Conservation (phyloP, 495 filamentous ascomycete species). For the Penicillium steckii region DNA sequence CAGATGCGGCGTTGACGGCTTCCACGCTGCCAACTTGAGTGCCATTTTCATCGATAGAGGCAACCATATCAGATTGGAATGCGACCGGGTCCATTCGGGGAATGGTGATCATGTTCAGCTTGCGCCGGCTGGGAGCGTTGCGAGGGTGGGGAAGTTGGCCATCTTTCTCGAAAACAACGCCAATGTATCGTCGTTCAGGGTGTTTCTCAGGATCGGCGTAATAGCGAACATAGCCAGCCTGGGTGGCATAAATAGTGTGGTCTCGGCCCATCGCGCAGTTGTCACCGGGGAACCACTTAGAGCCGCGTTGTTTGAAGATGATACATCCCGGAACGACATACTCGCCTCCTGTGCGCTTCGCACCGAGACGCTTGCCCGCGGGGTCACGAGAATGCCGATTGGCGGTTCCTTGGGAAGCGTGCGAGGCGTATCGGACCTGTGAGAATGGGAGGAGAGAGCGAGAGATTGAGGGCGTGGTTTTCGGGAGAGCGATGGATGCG, state of each 20-base stretch:
- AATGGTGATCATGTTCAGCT: slow-evolving; percentile 65
- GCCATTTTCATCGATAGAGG: slow-evolving; percentile 26
- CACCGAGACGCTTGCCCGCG: slow-evolving; percentile 88
- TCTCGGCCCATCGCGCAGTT: slow-evolving; percentile 94
- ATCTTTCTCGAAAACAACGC: slow-evolving; percentile 77
- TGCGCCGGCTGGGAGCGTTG: slow-evolving; percentile 61
- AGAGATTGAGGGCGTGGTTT: slow-evolving; percentile 25
- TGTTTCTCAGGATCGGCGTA: slow-evolving; percentile 82
- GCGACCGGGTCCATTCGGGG: slow-evolving; percentile 37
- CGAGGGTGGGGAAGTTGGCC: slow-evolving; percentile 67
- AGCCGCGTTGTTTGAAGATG: slow-evolving; percentile 94
- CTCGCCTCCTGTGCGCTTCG: slow-evolving; percentile 88
- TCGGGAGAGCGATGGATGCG: slow-evolving; percentile 29
- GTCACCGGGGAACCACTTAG: slow-evolving; percentile 90
- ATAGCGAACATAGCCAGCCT: slow-evolving; percentile 89
- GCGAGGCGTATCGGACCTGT: slow-evolving; percentile 70
- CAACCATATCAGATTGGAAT: slow-evolving; percentile 36
- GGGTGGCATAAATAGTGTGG: slow-evolving; percentile 89
- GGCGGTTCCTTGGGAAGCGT: slow-evolving; percentile 84
- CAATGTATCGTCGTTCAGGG: slow-evolving; percentile 86
- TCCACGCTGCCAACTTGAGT: slow-evolving; percentile 33
- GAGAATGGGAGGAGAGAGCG: slow-evolving; percentile 33
- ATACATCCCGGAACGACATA: slow-evolving; percentile 95
- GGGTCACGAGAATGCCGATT: slow-evolving; percentile 79
- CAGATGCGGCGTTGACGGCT: slow-evolving; percentile 34